phyloP scores from a whole-genome alignment of 208 protist genomes.

The Borovskyia barvae region DNA sequence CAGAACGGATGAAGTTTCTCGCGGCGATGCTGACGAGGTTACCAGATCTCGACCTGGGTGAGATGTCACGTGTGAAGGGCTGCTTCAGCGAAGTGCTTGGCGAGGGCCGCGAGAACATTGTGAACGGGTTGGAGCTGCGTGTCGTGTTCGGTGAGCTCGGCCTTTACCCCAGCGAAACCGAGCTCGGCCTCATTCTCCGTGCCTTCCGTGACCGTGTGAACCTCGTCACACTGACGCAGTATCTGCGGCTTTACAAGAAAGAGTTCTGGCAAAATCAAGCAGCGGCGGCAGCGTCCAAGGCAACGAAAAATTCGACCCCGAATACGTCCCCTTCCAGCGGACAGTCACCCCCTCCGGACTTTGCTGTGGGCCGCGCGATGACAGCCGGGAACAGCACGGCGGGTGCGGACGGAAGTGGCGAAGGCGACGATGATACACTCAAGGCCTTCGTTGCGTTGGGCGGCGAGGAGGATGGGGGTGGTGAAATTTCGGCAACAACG shows the following conservation, averaged over 20 bases:
- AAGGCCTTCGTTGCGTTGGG: constrained; percentile 81
- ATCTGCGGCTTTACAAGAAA: constrained; percentile 84
- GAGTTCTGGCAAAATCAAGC: constrained; percentile 33
- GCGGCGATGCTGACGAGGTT: constrained; percentile 29
- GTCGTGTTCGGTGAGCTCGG: constrained; percentile 71
- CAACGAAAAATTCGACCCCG: not conserved
- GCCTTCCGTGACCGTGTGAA: constrained; percentile 62
- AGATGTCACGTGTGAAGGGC: constrained; percentile 50
- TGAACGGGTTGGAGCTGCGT: constrained; percentile 68
- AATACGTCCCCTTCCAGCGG: constrained; percentile 3
- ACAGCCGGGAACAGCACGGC: not conserved
- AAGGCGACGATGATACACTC: constrained; percentile 59
- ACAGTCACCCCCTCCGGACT: constrained; percentile 2
- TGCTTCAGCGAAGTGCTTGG: constrained; percentile 43
- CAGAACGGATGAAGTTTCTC: constrained; percentile 20
- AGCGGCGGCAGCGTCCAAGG: constrained; percentile 4
- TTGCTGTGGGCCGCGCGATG: constrained; percentile 2
- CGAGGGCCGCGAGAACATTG: constrained; percentile 60
- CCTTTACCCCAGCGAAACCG: constrained; percentile 66
- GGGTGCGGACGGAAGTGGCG: not conserved
- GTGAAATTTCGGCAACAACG: constrained; percentile 37
- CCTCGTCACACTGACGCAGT: constrained; percentile 56
- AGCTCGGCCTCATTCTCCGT: constrained; percentile 57
- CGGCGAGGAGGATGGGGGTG: constrained; percentile 66
- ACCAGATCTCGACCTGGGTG: constrained; percentile 71